Percentiles rank a stretch among this genome's conserved stretches.
Conservation (phyloP, 2,329 filamentous ascomycete species). For the Botrytis deweyae region DNA sequence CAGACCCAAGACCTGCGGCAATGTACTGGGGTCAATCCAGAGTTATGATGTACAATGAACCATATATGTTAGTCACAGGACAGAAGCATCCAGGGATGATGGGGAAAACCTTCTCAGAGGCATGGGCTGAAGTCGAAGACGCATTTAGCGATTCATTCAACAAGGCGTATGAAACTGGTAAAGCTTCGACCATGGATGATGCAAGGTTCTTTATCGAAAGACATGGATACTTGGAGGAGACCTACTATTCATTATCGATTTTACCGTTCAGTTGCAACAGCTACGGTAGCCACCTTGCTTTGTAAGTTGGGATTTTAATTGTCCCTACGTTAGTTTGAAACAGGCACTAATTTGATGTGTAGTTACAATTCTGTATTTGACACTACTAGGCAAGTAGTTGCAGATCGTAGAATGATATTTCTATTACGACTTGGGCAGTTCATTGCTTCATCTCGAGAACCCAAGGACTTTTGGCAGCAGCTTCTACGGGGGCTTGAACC, state of each 20-base stretch:
- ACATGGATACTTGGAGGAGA: slow-evolving; percentile 42
- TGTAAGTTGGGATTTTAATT: slow-evolving; percentile 24
- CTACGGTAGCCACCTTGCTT: slow-evolving; percentile 25
- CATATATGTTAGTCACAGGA: slow-evolving; percentile 68
- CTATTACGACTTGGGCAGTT: slow-evolving; percentile 73
- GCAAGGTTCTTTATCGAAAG: slow-evolving; percentile 39
- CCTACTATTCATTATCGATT: slow-evolving; percentile 37
- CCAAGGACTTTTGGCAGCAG: slow-evolving; percentile 70
- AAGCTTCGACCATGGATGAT: slow-evolving; percentile 32
- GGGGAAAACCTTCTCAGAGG: slow-evolving; percentile 45
- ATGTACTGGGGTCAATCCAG: slow-evolving; percentile 77
- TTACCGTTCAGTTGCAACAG: slow-evolving; percentile 28
- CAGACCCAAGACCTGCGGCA: slow-evolving; percentile 70
- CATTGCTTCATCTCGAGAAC: slow-evolving; percentile 67
- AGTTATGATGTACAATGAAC: slow-evolving; percentile 70
- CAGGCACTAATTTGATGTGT: neutral
- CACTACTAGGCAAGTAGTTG: slow-evolving; percentile 72
- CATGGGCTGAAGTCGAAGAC: slow-evolving; percentile 43
- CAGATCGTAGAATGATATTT: slow-evolving; percentile 73
- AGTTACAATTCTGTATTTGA: slow-evolving; percentile 69
- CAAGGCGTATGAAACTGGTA: slow-evolving; percentile 35
- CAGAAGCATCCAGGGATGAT: slow-evolving; percentile 75
- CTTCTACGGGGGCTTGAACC: slow-evolving; percentile 66
- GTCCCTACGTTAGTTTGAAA: neutral
- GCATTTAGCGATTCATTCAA: slow-evolving; percentile 38